phyloP scores from a whole-genome alignment of 202 grass and related monocot species.

The Dendrocalamus latiflorus region DNA sequence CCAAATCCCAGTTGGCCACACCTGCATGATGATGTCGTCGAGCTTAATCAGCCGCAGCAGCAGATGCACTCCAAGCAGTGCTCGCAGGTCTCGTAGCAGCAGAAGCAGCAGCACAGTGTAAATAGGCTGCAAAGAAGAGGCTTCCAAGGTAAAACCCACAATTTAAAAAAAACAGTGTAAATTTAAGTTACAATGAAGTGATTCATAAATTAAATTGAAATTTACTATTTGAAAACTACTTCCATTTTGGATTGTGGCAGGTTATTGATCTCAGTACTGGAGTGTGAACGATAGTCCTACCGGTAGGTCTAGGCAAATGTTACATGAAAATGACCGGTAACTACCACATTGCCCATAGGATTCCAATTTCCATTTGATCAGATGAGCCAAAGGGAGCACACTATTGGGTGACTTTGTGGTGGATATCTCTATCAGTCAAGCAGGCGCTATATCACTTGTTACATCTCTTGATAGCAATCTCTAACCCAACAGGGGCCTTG shows the following conservation, averaged over 20 bases:
- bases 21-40: neutral
- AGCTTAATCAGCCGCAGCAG: conserved; percentile 52
- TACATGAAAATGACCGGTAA: conserved; percentile 26
- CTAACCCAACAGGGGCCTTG: neutral
- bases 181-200: neutral
- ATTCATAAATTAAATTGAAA: neutral
- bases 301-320: neutral
- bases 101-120: conserved; percentile 83
- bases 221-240: neutral
- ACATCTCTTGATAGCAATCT: neutral
- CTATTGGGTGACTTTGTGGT: neutral
- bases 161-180: neutral
- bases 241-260: neutral
- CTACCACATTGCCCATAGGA: neutral
- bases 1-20: neutral
- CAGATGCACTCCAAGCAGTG: conserved; percentile 89
- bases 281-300: neutral
- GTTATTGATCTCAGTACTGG: neutral
- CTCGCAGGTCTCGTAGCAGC: conserved; percentile 93
- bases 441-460: neutral
- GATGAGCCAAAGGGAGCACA: neutral
- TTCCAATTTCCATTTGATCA: conserved; percentile 12
- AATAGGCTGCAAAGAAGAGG: conserved; percentile 54
- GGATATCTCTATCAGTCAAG: conserved; percentile 18
- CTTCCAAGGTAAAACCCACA: neutral